Evolutionary conservation across 345 rosid species (phyloP).

Genomic region (Populus simonii): DNA sequence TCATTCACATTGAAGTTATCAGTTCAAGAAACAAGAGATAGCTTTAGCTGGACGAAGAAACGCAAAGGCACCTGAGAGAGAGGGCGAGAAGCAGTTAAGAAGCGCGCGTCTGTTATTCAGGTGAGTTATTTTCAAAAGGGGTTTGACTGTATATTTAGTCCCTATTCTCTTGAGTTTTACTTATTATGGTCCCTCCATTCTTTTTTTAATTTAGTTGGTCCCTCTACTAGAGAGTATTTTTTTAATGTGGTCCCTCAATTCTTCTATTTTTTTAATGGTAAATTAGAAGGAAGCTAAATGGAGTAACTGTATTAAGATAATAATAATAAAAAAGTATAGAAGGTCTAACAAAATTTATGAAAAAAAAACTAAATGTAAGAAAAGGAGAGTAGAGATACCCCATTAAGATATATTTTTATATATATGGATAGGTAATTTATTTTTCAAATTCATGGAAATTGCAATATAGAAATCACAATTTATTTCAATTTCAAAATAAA

Average conservation of each 20-base stretch:
- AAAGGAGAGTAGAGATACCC: too few species aligned
- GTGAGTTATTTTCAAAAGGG: not conserved
- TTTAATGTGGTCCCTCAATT: too few species aligned
- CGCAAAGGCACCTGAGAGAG: conserved; percentile 6
- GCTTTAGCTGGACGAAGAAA: not conserved
- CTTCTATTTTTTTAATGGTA: not conserved
- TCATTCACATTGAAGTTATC: not conserved
- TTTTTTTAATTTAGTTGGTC: too few species aligned
- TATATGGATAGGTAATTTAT: too few species aligned
- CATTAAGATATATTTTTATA: too few species aligned
- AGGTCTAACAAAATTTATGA: too few species aligned
- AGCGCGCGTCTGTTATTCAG: not conserved
- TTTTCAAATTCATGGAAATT: too few species aligned
- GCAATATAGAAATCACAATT: too few species aligned
- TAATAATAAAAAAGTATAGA: too few species aligned
- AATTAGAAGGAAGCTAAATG: not conserved
- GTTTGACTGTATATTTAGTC: not conserved
- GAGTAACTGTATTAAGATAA: not conserved
- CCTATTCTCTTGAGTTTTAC: not conserved
- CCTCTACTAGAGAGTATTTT: too few species aligned
- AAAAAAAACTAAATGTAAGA: too few species aligned
- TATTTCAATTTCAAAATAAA: too few species aligned
- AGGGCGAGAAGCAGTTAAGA: not conserved
- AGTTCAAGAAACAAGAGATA: not conserved
- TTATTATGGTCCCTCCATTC: not conserved